A percentile compares a stretch with the other conserved stretches of the same genome.
Conservation (phyloP, 371 early-diverging fungal genomes). For the Zychaea mexicana region DNA sequence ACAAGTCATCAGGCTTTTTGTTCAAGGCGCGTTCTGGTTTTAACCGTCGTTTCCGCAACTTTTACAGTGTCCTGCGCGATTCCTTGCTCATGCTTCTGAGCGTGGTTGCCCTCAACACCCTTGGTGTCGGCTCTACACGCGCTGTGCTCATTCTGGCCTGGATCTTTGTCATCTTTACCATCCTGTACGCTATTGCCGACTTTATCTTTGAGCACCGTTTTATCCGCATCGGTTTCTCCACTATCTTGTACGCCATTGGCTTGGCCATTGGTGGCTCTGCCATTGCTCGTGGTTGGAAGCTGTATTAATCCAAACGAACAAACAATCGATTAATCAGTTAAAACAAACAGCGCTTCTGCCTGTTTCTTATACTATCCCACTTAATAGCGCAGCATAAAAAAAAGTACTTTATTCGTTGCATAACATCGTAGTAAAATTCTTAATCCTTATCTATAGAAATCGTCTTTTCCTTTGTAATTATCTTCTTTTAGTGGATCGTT, state of each 20-base stretch:
- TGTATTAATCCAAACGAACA: no score
- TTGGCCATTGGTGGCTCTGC: slow-evolving; percentile 44
- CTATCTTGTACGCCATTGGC: slow-evolving; percentile 37
- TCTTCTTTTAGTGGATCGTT: no score
- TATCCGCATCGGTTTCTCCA: slow-evolving; percentile 33
- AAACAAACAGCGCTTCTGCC: no score
- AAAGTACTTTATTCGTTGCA: no score
- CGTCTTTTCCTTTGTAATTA: no score
- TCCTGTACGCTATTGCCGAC: slow-evolving; percentile 38
- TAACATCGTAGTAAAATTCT: no score
- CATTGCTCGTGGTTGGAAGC: slow-evolving; percentile 32
- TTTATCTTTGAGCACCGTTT: slow-evolving; percentile 35
- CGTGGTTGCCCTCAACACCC: slow-evolving; percentile 39
- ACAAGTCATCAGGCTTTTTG: background rate
- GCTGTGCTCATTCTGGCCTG: slow-evolving; percentile 47
- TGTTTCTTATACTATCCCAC: no score
- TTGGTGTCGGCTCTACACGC: slow-evolving; percentile 41
- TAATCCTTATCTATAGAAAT: no score
- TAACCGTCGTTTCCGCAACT: slow-evolving; percentile 9
- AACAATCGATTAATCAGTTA: no score
- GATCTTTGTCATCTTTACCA: slow-evolving; percentile 45
- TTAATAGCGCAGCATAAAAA: no score
- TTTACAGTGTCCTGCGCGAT: slow-evolving; percentile 37
- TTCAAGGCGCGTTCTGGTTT: background rate
- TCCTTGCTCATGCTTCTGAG: slow-evolving; percentile 38